A percentile compares a stretch with the other conserved stretches of the same genome.
phyloP scores from a whole-genome alignment of 2,329 filamentous ascomycete genomes.

The Ilyonectria mors-panacis region DNA sequence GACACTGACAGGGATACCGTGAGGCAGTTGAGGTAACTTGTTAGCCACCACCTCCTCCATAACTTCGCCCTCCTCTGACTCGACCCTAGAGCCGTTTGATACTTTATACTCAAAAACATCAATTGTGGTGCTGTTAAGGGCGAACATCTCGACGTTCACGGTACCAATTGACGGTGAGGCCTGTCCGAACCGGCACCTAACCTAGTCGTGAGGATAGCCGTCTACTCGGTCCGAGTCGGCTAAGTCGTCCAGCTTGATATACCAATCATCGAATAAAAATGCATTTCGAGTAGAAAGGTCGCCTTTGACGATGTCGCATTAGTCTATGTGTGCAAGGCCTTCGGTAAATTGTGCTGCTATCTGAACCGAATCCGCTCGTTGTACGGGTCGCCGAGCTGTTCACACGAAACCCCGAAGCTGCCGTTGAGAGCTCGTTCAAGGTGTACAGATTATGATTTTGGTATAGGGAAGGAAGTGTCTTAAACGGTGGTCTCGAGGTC shows the following conservation, averaged over 20 bases:
- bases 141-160: conserved; percentile 9
- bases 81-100: conserved; percentile 7
- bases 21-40: conserved; percentile 7
- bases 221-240: conserved; percentile 14
- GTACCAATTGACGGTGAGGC: conserved; percentile 14
- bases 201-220: conserved; percentile 7
- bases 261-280: conserved; percentile 19
- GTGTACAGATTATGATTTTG: conserved; percentile 9
- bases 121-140: conserved; percentile 1
- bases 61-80: conserved; percentile 1
- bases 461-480: neutral
- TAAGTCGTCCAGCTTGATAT: conserved; percentile 21
- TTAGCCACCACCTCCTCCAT: conserved; percentile 1
- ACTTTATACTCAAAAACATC: conserved; percentile 12
- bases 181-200: conserved; percentile 11
- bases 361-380: conserved; percentile 5
- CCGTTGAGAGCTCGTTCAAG: conserved; percentile 8
- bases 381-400: neutral
- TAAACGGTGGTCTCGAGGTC: conserved; percentile 4
- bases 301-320: conserved; percentile 8
- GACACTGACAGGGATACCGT: conserved; percentile 1
- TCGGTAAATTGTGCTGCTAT: conserved; percentile 16
- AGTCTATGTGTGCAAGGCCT: conserved; percentile 15
- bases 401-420: conserved; percentile 9
- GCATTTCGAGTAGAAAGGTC: conserved; percentile 25